Base-by-base conservation (phyloP, 2,329 filamentous ascomycete genomes). In the Aspergillus sp. region DNA sequence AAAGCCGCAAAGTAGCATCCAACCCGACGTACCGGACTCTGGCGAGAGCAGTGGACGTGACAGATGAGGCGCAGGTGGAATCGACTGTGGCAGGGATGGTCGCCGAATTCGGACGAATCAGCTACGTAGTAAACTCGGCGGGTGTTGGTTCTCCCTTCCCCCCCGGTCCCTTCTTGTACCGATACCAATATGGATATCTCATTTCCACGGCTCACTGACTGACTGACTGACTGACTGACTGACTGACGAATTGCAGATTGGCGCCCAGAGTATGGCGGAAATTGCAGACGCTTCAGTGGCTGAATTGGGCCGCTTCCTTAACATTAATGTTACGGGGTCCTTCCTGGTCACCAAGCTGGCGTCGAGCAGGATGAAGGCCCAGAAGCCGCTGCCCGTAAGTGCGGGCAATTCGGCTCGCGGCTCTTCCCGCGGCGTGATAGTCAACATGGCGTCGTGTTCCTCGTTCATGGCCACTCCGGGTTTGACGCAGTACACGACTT, bases 401-500 rank as follows among this genome's bases (percentile, higher is more conserved):
- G n/a, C n/a, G n/a, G n/a, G n/a, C n/a, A n/a, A n/a, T n/a, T n/a
- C n/a, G n/a, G n/a, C n/a, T n/a, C 41, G 44, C 3, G 2, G 48
- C 42, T 1, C 51, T 39, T 7, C 48, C 42, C 45, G 49, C 3
- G 48, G 46, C 8, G 49, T 50, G 2, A 58, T 68, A 29, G 52
- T 67, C 19, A 66, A 64, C 34, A 53, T 48, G 50, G 61, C n/a
- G 24, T 66, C 39, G 41, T 48, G 32, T 44, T 51, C 10, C 39
- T 55, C n/a, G 43, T 55, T 11, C 45, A 54, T 15, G 53, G 58
- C 43, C 47, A 55, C 11, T 53, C 64, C 10, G 0, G 58, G 51
- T n/a, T n/a, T n/a, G n/a, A n/a, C n/a, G n/a, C n/a, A n/a, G n/a
- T n/a, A n/a, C n/a, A n/a, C n/a, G n/a, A 12, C 60, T 43, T 55